Evolutionary conservation across 192 early-diverging fungal species (phyloP), one percentile per base, ranked within the genome.

Genomic region (Coemansia sp.): DNA sequence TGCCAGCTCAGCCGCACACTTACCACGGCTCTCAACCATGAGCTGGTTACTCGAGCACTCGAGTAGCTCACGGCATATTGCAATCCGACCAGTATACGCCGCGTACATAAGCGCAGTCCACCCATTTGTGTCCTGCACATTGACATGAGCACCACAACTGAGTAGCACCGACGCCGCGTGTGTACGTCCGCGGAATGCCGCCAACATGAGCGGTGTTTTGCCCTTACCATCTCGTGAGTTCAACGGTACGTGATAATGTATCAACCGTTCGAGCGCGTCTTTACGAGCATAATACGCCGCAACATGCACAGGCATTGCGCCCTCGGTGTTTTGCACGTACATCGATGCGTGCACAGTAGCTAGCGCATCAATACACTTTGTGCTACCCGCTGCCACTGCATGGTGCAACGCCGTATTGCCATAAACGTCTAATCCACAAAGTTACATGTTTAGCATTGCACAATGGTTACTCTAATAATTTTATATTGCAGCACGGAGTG

Each of bases 51-150:
- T 64, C 21, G 27, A 48, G 19, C 24, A 64, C 45, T 79, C 76
- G 4, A 79, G 66, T 37, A 79, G 50, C 64, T 73, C 76, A 1
- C 76, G 76, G 43, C 76, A 79, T 3, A 79, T 79, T 7, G 71
- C 76, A 7, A 79, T 66, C 37, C 76, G 76, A 14, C 76, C 76
- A 3, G 76, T 69, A 22, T 66, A 79, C 2, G 76, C 76, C 0
- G 76, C 76, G 48, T 70, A 79, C 76, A 79, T 79, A 8, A 79
- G 54, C 2, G 76, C 70, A 5, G 76, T 73, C 76, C 76, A 79
- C 4, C 76, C 76, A 11, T 51, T 32, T 11, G 29, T 60, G 62
- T 79, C 76, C n/a, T 70, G 67, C 10, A 39, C 53, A 50, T 79
- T 68, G 10, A 70, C 64, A 1, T 50, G 54, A 15, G 67, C 69